Evolutionary conservation across 1,284 basidiomycete species (phyloP).

Genomic region (Malassezia restricta): DNA sequence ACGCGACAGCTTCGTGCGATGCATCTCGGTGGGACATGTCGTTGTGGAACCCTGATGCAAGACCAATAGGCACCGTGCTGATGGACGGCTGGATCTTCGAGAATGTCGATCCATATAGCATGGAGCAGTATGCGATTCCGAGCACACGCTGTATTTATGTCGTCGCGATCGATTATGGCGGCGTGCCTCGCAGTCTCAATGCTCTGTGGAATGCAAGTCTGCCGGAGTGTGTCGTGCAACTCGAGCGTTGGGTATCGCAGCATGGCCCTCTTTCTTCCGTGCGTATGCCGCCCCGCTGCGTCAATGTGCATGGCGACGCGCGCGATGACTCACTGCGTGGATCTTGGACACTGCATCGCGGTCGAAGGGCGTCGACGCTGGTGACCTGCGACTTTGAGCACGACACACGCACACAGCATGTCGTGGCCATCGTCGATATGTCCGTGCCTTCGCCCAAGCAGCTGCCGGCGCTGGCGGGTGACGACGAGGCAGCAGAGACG

Average conservation of each 20-base stretch:
- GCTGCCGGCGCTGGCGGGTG: constrained; percentile 18
- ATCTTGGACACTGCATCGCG: constrained; percentile 15
- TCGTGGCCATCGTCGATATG: not conserved
- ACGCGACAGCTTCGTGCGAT: constrained; percentile 51
- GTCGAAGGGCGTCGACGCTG: not conserved
- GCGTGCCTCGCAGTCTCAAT: constrained; percentile 76
- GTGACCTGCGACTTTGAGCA: constrained; percentile 7
- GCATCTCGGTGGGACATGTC: constrained; percentile 62
- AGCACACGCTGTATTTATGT: constrained; percentile 81
- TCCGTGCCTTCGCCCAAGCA: constrained; percentile 8
- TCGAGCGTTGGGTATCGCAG: constrained; percentile 44
- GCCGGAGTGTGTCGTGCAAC: constrained; percentile 34
- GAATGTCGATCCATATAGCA: constrained; percentile 89
- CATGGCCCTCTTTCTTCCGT: constrained; percentile 38
- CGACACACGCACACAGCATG: not conserved
- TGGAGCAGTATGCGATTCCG: constrained; percentile 86
- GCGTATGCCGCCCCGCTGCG: constrained; percentile 26
- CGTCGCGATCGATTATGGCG: constrained; percentile 76
- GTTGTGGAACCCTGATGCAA: constrained; percentile 42
- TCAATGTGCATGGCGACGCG: constrained; percentile 38
- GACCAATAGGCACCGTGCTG: constrained; percentile 70
- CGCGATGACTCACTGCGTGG: constrained; percentile 20
- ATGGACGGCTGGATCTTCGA: constrained; percentile 94
- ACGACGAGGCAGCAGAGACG: constrained; percentile 9
- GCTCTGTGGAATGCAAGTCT: constrained; percentile 64